phyloP scores from a whole-genome alignment of 163 green algal species.

The Scenedesmus sp. region DNA sequence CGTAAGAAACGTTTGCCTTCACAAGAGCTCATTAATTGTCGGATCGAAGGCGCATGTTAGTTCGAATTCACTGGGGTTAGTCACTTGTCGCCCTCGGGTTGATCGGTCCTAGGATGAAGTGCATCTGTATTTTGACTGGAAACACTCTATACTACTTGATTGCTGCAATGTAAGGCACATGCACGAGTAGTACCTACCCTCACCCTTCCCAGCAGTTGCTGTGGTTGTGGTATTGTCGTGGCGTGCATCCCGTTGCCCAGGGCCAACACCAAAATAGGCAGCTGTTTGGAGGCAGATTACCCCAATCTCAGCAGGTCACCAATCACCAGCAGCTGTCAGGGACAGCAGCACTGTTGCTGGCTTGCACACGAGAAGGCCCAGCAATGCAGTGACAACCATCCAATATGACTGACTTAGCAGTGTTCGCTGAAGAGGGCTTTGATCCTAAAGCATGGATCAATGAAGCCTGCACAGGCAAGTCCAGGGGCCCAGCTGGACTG shows the following conservation, averaged over 20 bases:
- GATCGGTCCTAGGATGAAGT: neutral
- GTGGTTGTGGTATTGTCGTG: neutral
- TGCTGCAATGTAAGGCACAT: neutral
- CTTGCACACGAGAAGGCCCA: neutral
- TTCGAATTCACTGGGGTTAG: neutral
- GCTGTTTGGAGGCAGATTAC: neutral
- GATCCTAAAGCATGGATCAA: slow-evolving; percentile 84
- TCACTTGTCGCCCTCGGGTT: neutral
- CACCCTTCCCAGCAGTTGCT: neutral
- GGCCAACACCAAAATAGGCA: neutral
- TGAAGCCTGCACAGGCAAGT: slow-evolving; percentile 55
- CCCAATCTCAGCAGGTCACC: neutral
- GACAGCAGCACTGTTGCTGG: neutral
- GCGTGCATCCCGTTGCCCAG: neutral
- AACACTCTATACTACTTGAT: neutral
- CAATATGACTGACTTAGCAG: slow-evolving; percentile 67
- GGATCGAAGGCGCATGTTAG: neutral
- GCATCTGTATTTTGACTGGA: no score
- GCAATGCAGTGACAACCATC: slow-evolving; percentile 6
- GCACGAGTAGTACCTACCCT: neutral
- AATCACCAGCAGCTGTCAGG: neutral
- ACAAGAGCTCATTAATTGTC: neutral
- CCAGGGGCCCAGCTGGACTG: neutral
- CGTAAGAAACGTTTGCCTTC: neutral
- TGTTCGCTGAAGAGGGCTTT: slow-evolving; percentile 78